These are phyloP conservation scores for Pneumocystis sp. DNA, from an alignment of 1,139 yeast genomes.

Conservation along the genomic window DNA sequence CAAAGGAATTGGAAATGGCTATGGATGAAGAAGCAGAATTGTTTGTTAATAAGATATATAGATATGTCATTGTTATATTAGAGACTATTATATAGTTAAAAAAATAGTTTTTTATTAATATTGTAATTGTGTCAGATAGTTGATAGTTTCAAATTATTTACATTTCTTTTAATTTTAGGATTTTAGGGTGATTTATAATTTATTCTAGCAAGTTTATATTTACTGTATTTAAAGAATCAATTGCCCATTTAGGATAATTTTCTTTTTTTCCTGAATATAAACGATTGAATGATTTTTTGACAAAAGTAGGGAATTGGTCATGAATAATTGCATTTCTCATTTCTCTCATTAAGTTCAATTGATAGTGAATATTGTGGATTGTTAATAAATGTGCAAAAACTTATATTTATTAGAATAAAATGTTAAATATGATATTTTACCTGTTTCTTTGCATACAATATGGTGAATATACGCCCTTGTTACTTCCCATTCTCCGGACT, in stretches of 20 bases:
- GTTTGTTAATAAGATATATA: constrained; percentile 21
- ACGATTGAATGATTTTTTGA: constrained; percentile 24
- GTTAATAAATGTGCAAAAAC: constrained; percentile 33
- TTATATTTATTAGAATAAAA: constrained; percentile 20
- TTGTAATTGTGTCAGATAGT: neutral
- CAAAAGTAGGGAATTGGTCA: constrained; percentile 27
- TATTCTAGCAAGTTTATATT: constrained; percentile 21
- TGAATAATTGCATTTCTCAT: constrained; percentile 29
- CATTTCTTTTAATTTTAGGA: neutral
- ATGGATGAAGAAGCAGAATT: constrained; percentile 25
- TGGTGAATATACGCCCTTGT: constrained; percentile 28
- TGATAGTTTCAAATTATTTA: neutral
- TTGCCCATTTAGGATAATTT: constrained; percentile 31
- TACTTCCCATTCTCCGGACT: constrained; percentile 26
- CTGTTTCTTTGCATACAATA: constrained; percentile 23
- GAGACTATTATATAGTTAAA: constrained; percentile 11
- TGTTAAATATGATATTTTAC: neutral
- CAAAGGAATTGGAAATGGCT: constrained; percentile 22
- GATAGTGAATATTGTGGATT: constrained; percentile 31
- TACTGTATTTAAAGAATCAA: constrained; percentile 26
- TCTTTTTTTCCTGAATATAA: constrained; percentile 23
- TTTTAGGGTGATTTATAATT: neutral
- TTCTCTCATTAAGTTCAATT: constrained; percentile 29
- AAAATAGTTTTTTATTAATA: neutral
- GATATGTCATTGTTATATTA: constrained; percentile 18